phyloP scores from a whole-genome alignment of 192 early-diverging fungal species.

The Hyaloraphidium curvatum region DNA sequence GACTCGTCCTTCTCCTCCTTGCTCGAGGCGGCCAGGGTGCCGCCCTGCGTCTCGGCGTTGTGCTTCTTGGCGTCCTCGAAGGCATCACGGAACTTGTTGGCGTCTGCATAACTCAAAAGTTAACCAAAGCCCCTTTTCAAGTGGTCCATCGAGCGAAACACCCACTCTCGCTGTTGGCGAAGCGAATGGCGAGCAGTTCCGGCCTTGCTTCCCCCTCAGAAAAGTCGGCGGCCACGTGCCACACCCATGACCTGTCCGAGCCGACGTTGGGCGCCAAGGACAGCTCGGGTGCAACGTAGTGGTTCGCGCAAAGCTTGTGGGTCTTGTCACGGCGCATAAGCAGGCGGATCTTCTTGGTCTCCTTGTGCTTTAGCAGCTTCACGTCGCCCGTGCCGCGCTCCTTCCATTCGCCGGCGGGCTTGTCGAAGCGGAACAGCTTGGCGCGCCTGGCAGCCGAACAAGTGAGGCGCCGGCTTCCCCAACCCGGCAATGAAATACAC shows the following conservation, averaged over 20 bases:
- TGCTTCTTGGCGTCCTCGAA: constrained; percentile 53
- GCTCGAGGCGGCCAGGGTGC: background rate
- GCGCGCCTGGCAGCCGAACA: constrained; percentile 41
- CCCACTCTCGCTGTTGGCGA: constrained; percentile 78
- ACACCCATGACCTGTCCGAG: constrained; percentile 98
- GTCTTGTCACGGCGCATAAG: constrained; percentile 99
- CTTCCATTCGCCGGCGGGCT: constrained; percentile 77
- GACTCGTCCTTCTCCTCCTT: background rate
- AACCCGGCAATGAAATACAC: background rate
- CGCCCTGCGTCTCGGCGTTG: constrained; percentile 20
- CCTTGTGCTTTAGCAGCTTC: constrained; percentile 87
- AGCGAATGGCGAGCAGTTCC: constrained; percentile 85
- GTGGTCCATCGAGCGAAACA: background rate
- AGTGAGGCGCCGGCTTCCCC: no score
- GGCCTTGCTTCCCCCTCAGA: constrained; percentile 70
- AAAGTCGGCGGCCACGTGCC: constrained; percentile 72
- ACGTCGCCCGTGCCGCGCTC: constrained; percentile 98
- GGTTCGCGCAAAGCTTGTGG: constrained; percentile 97
- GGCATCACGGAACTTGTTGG: constrained; percentile 75
- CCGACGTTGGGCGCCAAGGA: constrained; percentile 83
- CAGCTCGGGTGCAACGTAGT: constrained; percentile 74
- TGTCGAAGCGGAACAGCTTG: constrained; percentile 96
- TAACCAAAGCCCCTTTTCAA: constrained; percentile 17
- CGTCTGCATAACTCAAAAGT: constrained; percentile 27
- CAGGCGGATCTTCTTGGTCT: constrained; percentile 72